Conservation (phyloP, 192 early-diverging fungal species). For the Chytriomyces confervae region DNA sequence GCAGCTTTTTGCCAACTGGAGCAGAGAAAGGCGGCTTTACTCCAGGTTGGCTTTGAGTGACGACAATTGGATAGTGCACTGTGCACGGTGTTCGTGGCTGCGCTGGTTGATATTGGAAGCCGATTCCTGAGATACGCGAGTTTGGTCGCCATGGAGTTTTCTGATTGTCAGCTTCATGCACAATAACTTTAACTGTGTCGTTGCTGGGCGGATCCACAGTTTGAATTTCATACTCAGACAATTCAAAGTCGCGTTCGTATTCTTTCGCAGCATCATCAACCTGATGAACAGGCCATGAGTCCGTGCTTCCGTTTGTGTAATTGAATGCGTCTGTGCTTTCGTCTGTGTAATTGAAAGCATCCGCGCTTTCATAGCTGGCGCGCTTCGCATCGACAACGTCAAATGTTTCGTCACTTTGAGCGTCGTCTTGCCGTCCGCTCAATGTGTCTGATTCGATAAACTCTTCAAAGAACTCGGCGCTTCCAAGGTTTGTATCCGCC, state of each 20-base stretch:
- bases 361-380: neutral
- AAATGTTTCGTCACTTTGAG: neutral
- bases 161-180: neutral
- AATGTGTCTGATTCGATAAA: neutral
- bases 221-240: neutral
- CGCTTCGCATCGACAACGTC: neutral
- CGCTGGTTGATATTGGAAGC: constrained; percentile 20
- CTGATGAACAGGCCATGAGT: neutral
- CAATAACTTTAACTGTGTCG: neutral
- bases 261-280: neutral
- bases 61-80: neutral
- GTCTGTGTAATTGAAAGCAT: neutral
- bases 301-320: neutral
- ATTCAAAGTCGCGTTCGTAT: neutral
- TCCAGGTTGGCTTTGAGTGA: neutral
- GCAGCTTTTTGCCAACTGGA: constrained; percentile 18
- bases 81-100: neutral
- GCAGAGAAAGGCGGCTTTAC: constrained; percentile 27
- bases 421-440: neutral
- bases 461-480: constrained; percentile 5
- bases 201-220: neutral
- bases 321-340: neutral
- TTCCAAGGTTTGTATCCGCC: neutral
- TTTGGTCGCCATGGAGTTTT: constrained; percentile 30
- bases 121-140: constrained; percentile 19